Conservation (phyloP, 371 early-diverging fungal genomes). For the Chytridium lagenaria region DNA sequence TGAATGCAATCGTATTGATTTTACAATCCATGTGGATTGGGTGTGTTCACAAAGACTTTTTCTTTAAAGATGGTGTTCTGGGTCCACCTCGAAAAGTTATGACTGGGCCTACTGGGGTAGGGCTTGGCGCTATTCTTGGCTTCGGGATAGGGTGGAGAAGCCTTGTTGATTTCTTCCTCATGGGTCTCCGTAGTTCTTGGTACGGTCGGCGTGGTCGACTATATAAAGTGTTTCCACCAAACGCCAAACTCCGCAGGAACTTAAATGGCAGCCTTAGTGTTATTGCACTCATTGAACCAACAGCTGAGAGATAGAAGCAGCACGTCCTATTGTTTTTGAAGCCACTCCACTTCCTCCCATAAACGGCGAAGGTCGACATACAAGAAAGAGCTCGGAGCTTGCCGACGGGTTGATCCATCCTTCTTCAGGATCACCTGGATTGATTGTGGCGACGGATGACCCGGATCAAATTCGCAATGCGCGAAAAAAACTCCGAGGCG, state of each 20-base stretch:
- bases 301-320: too few relatives aligned
- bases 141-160: constrained; percentile 11
- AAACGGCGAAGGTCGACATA: too few relatives aligned
- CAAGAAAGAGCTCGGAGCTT: too few relatives aligned
- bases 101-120: background rate
- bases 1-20: background rate
- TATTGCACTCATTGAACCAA: too few relatives aligned
- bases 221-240: background rate
- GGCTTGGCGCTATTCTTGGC: background rate
- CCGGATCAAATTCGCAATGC: too few relatives aligned
- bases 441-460: too few relatives aligned
- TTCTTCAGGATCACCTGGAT: too few relatives aligned
- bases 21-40: background rate
- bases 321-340: too few relatives aligned
- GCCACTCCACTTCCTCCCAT: too few relatives aligned
- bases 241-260: background rate
- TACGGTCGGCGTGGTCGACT: constrained; percentile 4
- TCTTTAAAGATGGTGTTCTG: background rate
- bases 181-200: background rate
- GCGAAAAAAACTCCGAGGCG: too few relatives aligned
- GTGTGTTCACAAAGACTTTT: background rate
- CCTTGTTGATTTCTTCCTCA: background rate
- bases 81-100: background rate
- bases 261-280: background rate
- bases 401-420: too few relatives aligned